Evolutionary conservation across 176 grass and related monocot genomes (phyloP).

Genomic region (Triticum turgidum): DNA sequence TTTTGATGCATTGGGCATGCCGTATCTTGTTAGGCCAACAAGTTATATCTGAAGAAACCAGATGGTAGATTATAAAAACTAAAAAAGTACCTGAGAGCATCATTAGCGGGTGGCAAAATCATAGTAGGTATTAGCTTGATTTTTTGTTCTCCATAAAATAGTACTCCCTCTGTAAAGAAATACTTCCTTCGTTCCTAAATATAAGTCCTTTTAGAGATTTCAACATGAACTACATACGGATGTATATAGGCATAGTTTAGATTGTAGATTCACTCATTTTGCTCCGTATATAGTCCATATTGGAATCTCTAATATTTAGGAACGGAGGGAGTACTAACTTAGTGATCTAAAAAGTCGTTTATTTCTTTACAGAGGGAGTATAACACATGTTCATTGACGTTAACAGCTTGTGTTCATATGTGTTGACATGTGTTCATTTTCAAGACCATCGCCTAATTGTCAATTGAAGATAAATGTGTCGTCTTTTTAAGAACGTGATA

Average conservation of each 20-base stretch:
- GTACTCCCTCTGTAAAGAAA: background rate
- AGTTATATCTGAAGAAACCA: slow-evolving; percentile 4
- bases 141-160: background rate
- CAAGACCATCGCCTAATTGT: background rate
- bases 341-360: background rate
- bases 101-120: background rate
- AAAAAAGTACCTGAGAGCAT: background rate
- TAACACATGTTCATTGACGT: background rate
- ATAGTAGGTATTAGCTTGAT: background rate
- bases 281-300: too few species aligned
- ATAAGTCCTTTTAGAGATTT: too few species aligned
- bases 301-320: too few species aligned
- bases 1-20: slow-evolving; percentile 22
- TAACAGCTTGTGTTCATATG: background rate
- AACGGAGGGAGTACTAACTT: too few species aligned
- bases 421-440: background rate
- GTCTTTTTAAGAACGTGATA: background rate
- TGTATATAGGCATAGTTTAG: too few species aligned
- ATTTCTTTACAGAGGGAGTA: too few species aligned
- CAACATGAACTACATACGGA: too few species aligned
- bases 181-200: too few species aligned
- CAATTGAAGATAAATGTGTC: background rate
- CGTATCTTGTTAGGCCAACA: background rate
- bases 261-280: too few species aligned
- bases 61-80: background rate